Evolutionary conservation across 805 yeast species (phyloP).

Genomic region (Ogataea thermomethanolica): DNA sequence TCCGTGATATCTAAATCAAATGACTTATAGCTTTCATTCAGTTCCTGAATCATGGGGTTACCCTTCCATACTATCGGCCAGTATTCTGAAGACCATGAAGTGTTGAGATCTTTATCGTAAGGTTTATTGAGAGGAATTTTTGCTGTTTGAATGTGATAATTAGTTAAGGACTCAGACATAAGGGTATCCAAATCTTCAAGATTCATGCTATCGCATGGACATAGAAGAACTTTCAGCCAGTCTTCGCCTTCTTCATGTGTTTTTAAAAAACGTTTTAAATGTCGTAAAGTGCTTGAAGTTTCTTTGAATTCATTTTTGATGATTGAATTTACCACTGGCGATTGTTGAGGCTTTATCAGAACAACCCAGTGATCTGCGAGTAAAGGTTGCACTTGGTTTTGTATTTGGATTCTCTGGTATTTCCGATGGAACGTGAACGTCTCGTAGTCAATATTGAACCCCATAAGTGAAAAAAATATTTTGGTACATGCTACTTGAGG

Average conservation of each 20-base stretch:
- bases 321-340: conserved; percentile 27
- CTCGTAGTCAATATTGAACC: conserved; percentile 39
- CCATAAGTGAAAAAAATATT: conserved; percentile 3
- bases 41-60: conserved; percentile 70
- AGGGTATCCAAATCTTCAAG: conserved; percentile 25
- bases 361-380: conserved; percentile 43
- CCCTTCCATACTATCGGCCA: conserved; percentile 98
- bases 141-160: conserved; percentile 14
- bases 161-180: conserved; percentile 22
- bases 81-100: conserved; percentile 58
- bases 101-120: conserved; percentile 59
- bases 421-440: conserved; percentile 37
- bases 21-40: conserved; percentile 41
- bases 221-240: conserved; percentile 15
- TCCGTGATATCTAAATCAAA: conserved; percentile 46
- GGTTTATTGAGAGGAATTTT: conserved; percentile 65
- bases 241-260: conserved; percentile 2
- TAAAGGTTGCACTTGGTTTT: conserved; percentile 26
- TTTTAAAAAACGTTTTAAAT: conserved; percentile 53
- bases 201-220: conserved; percentile 43
- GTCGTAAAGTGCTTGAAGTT: conserved; percentile 33
- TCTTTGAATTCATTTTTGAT: conserved; percentile 25
- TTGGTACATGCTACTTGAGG: conserved; percentile 14
- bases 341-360: conserved; percentile 35
- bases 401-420: conserved; percentile 40